Percentiles rank a stretch among this genome's conserved stretches.
Conservation (phyloP, 2,329 filamentous ascomycete species). For the Fusarium sp. region DNA sequence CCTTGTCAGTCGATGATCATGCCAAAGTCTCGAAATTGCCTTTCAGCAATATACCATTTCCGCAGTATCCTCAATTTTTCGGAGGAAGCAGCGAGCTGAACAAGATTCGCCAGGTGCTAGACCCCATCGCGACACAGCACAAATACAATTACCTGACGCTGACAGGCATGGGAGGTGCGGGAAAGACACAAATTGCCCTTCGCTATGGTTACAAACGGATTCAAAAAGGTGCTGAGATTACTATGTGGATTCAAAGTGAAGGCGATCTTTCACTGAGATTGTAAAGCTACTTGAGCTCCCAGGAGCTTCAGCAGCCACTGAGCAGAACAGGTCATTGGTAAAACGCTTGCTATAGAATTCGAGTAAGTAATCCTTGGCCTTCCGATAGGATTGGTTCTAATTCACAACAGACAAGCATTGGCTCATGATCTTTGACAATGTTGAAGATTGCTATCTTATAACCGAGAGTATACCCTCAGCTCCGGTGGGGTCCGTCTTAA, state of each 20-base stretch:
- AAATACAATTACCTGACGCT: no score
- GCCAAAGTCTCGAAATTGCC: neutral
- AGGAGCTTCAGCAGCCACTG: neutral
- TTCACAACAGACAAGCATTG: neutral
- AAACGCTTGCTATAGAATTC: neutral
- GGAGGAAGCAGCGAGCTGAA: neutral
- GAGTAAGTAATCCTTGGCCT: neutral
- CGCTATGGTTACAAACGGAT: accelerated
- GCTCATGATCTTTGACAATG: neutral
- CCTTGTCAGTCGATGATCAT: neutral
- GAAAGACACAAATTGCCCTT: neutral
- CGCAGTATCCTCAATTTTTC: neutral
- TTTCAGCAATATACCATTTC: neutral
- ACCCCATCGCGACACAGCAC: neutral
- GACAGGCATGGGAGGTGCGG: no score
- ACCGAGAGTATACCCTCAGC: neutral
- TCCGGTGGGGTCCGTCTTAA: neutral
- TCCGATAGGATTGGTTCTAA: neutral
- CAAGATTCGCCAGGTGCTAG: neutral
- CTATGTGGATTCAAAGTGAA: neutral
- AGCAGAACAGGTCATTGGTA: neutral
- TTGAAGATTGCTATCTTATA: neutral
- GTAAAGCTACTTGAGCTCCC: neutral
- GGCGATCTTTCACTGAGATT: neutral
- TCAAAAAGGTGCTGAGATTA: neutral